A percentile compares a stretch with the other conserved stretches of the same genome.
phyloP scores from a whole-genome alignment of 1,284 basidiomycete genomes.

The Agroathelia rolfsii region DNA sequence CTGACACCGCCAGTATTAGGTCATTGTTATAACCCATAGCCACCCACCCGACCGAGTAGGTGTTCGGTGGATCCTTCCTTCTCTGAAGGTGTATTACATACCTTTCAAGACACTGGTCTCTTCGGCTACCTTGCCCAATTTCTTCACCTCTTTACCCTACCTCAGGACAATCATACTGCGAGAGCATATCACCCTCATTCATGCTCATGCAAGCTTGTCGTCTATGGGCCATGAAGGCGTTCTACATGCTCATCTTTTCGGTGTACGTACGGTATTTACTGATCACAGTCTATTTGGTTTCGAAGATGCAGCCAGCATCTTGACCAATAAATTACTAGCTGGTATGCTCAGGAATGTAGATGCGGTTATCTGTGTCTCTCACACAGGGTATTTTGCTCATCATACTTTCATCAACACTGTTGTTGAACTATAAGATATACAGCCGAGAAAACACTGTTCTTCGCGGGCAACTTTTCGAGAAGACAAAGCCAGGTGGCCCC shows the following conservation, averaged over 20 bases:
- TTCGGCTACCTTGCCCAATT: conserved; percentile 89
- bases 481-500: conserved; percentile 27
- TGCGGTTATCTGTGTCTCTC: conserved; percentile 92
- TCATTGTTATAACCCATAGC: conserved; percentile 91
- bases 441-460: conserved; percentile 94
- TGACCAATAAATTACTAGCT: conserved; percentile 92
- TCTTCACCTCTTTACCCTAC: conserved; percentile 86
- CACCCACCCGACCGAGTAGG: conserved; percentile 81
- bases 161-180: conserved; percentile 82
- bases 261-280: conserved; percentile 85
- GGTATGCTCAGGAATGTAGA: conserved; percentile 86
- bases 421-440: conserved; percentile 6
- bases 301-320: conserved; percentile 89
- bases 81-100: conserved; percentile 91
- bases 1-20: conserved; percentile 34
- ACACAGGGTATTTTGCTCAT: conserved; percentile 67
- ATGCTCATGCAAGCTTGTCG: conserved; percentile 87
- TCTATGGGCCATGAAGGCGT: conserved; percentile 90
- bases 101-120: conserved; percentile 85
- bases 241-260: conserved; percentile 78
- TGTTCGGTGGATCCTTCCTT: conserved; percentile 77
- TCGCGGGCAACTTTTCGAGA: conserved; percentile 64
- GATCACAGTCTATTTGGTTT: conserved; percentile 97
- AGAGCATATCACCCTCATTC: conserved; percentile 82
- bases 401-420: not conserved